phyloP scores from a whole-genome alignment of 441 rosid genomes.

The Geranium incanum region DNA sequence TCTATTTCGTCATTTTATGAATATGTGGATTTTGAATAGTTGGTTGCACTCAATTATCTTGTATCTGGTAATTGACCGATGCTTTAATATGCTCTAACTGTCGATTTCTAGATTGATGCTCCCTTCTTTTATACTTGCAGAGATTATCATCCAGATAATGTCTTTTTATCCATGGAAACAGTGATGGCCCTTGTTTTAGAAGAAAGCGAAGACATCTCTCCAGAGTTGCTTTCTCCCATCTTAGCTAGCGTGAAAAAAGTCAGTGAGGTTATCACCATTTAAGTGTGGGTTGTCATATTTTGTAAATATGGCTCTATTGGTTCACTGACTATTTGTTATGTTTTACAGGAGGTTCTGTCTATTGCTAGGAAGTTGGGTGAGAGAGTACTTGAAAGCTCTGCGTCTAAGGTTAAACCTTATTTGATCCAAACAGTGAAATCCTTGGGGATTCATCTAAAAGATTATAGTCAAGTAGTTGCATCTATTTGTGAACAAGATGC shows the following conservation, averaged over 20 bases:
- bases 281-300: constrained; percentile 14
- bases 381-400: constrained; percentile 65
- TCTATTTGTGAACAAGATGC: constrained; percentile 51
- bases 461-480: constrained; percentile 57
- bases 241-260: constrained; percentile 52
- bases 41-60: no score
- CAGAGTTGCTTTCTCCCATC: constrained; percentile 68
- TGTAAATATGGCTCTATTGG: constrained; percentile 5
- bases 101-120: background rate
- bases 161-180: constrained; percentile 76
- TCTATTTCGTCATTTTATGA: background rate
- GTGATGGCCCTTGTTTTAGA: constrained; percentile 85
- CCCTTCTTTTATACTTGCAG: constrained; percentile 32
- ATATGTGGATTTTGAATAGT: background rate
- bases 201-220: constrained; percentile 91
- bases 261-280: constrained; percentile 48
- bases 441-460: constrained; percentile 42
- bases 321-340: constrained; percentile 7
- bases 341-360: constrained; percentile 57
- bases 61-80: background rate
- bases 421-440: constrained; percentile 55
- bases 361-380: constrained; percentile 65
- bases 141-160: constrained; percentile 68
- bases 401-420: constrained; percentile 63
- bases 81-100: background rate